Base-by-base conservation (phyloP, 2,329 filamentous ascomycete genomes). In the Plenodomus tracheiphilus region DNA sequence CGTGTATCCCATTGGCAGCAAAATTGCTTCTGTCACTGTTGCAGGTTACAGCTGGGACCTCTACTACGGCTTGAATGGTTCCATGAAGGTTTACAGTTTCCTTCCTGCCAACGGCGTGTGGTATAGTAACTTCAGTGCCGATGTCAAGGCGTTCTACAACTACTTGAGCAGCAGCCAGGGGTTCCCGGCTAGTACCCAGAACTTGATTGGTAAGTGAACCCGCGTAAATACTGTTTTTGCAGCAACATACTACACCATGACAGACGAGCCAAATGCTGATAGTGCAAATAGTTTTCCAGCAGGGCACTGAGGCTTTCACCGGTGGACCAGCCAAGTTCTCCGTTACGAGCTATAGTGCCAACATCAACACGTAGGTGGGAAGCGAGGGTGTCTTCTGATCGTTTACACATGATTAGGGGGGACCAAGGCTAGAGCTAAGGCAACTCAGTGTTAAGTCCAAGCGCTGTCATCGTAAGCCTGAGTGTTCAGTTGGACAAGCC, bases 71-170 rank as follows among this genome's bases (percentile, higher is more conserved):
- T 70, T 66, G n/a, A 85, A 86, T 58, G 81, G 81, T 35, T 64
- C 67, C 45, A 85, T 77, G 65, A 79, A 77, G 11, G 84, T 87
- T n/a, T 86, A 78, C 73, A 82, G 79, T 61, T 87, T 83, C 57
- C 77, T 83, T 9, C 76, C 56, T 18, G 39, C 48, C 17, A 51
- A 39, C 0, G 40, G 46, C n/a, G 46, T 48, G n/a, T 37, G 35
- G 35, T 70, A 79, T 30, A 75, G 72, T 19, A 75, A 56, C 65
- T 86, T 83, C 70, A 75, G 70, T 37, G 82, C 76, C 19, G 81
- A 87, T 64, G 59, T 86, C 56, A 76, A 75, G 59, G 66, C 75
- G 8, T 86, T 87, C 72, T 74, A 83, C 63, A 74, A 70, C 16
- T 85, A 85, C 65, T 71, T 87, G n/a, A 71, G 73, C 37, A 47